phyloP scores from a whole-genome alignment of 176 grass and related monocot genomes.

The Triticum timopheevii region DNA sequence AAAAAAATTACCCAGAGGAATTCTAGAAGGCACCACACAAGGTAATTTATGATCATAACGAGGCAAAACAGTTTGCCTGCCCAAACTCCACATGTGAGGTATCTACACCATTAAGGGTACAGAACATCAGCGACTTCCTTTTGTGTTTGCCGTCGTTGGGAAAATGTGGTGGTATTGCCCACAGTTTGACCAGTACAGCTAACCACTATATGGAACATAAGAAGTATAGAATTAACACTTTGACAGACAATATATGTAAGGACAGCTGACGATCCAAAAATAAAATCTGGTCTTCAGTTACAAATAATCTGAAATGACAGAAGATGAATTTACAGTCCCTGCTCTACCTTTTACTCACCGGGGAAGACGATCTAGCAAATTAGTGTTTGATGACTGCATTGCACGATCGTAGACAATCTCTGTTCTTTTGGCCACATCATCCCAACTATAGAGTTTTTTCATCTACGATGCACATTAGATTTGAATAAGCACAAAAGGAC shows the following conservation, averaged over 20 bases:
- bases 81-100: constrained; percentile 78
- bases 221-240: too few species aligned
- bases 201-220: neutral
- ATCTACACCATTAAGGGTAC: constrained; percentile 44
- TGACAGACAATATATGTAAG: neutral
- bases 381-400: constrained; percentile 51
- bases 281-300: neutral
- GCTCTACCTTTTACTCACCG: constrained; percentile 34
- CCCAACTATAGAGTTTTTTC: constrained; percentile 91
- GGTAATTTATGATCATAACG: constrained; percentile 83
- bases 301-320: constrained; percentile 23
- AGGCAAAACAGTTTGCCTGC: constrained; percentile 79
- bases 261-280: neutral
- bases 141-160: neutral
- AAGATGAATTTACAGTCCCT: neutral
- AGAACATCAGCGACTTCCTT: neutral
- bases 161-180: neutral
- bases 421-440: constrained; percentile 93
- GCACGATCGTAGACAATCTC: constrained; percentile 76
- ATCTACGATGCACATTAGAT: constrained; percentile 50
- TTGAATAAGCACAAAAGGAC: neutral
- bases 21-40: constrained; percentile 70
- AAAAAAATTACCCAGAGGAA: constrained; percentile 52
- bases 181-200: neutral
- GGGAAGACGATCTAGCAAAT: constrained; percentile 70